Base-by-base conservation (phyloP, 768 basidiomycete genomes). In the Tricholoma hemisulphureum region DNA sequence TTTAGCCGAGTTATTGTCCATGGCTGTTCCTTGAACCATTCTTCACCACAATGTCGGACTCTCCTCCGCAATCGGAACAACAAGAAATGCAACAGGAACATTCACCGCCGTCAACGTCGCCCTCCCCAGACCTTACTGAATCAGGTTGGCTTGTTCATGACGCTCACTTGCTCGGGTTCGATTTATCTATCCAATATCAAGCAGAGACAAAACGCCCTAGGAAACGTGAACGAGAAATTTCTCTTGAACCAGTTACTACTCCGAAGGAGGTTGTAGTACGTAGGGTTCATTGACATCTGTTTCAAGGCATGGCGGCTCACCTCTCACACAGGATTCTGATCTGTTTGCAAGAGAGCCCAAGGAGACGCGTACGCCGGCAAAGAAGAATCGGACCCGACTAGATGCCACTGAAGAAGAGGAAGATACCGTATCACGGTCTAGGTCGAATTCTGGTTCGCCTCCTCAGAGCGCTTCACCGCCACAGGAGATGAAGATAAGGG, bases 171-270 rank as follows among this genome's bases (percentile, higher is more conserved):
- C 24, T 34, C 20, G 28, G 9, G 26, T 49, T 55, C 48, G 21
- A 57, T 46, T 54, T 55, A 67, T 62, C 59, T 57, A 60, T 63
- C 58, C 61, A 60, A 62, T 62, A 59, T 61, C 53, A 54, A 43
- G 37, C 16, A 80, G 81, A 80, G 52, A 69, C 77, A 63, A 83
- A 77, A 60, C 69, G 76, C 46, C 84, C 88, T 21, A 81, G 81
- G 69, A 93, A 93, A 71, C 80, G 90, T 61, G 89, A 90, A 70
- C 78, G 90, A 32, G 89, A 91, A 71, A 83, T 87, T 21, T 93
- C 90, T 24, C 71, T 88, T 31, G 90, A 93, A 70, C 88, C 89
- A 57, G 75, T 69, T 58, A 77, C 78, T 43, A 77, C 81, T 2
- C 80, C 84, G 41, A 78, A 74, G 63, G 71, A 76, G 20, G 57